Conservation (phyloP, 1,284 basidiomycete species). For the Polyporus tsugae region DNA sequence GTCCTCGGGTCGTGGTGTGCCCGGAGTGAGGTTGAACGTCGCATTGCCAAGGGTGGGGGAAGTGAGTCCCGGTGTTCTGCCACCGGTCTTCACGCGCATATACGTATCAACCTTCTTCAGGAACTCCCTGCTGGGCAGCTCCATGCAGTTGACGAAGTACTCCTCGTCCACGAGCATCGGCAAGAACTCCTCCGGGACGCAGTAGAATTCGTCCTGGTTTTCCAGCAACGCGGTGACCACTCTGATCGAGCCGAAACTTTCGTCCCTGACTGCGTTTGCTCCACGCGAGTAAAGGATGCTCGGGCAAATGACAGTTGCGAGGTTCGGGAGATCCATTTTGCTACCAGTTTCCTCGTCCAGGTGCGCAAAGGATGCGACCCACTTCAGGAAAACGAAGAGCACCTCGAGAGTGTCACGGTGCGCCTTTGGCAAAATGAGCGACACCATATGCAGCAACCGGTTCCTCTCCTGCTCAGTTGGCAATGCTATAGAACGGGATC, state of each 20-base stretch:
- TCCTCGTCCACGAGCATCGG: conserved; percentile 86
- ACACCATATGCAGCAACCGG: conserved; percentile 88
- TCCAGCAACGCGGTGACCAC: conserved; percentile 89
- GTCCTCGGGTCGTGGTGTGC: conserved; percentile 40
- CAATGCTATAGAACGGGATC: conserved; percentile 59
- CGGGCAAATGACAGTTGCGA: conserved; percentile 98
- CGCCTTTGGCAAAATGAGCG: conserved; percentile 88
- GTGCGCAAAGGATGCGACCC: conserved; percentile 99
- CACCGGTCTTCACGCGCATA: conserved; percentile 58
- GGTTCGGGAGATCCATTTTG: conserved; percentile 97
- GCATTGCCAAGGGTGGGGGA: conserved; percentile 45
- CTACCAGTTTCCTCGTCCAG: conserved; percentile 98
- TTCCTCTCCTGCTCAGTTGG: conserved; percentile 82
- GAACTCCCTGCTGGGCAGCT: conserved; percentile 89
- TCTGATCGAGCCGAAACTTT: conserved; percentile 91
- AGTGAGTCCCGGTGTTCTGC: conserved; percentile 47
- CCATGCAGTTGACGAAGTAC: conserved; percentile 83
- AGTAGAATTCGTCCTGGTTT: conserved; percentile 94
- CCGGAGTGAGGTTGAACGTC: conserved; percentile 40
- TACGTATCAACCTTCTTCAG: conserved; percentile 91
- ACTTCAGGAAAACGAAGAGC: conserved; percentile 97
- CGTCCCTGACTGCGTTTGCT: conserved; percentile 89
- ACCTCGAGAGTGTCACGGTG: conserved; percentile 99
- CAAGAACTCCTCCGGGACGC: conserved; percentile 87
- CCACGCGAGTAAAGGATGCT: conserved; percentile 92